phyloP scores from a whole-genome alignment of 352 stramenopile species.

The Ophiocytium majus region DNA sequence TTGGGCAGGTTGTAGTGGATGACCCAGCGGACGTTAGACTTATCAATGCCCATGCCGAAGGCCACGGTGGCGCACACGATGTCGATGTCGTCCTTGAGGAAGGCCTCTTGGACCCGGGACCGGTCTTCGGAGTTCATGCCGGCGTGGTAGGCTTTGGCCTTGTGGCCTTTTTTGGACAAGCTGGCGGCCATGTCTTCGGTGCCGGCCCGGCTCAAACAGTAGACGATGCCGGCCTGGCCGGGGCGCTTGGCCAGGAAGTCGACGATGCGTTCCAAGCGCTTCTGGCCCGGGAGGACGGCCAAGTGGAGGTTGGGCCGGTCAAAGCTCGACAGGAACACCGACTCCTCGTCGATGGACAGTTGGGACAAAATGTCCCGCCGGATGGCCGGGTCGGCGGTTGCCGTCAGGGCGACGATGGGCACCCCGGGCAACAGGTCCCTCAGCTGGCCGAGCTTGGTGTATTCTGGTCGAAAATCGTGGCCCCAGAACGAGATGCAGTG shows the following conservation, averaged over 20 bases:
- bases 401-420: conserved; percentile 79
- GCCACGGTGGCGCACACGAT: conserved; percentile 89
- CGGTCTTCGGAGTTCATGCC: conserved; percentile 32
- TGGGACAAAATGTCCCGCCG: background rate
- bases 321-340: conserved; percentile 26
- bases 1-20: conserved; percentile 76
- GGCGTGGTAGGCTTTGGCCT: conserved; percentile 46
- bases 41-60: conserved; percentile 96
- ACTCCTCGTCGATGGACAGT: background rate
- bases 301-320: conserved; percentile 36
- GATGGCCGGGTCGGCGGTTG: conserved; percentile 72
- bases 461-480: conserved; percentile 83
- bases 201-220: conserved; percentile 46
- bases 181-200: conserved; percentile 32
- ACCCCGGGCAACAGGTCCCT: conserved; percentile 24
- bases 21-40: conserved; percentile 91
- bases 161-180: no score
- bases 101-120: conserved; percentile 48
- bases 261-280: conserved; percentile 18
- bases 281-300: conserved; percentile 31
- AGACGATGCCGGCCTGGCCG: conserved; percentile 14
- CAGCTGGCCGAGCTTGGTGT: conserved; percentile 58
- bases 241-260: conserved; percentile 22
- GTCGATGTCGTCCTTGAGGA: conserved; percentile 51
- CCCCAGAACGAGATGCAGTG: conserved; percentile 93